These are phyloP conservation scores for Podosphaera xanthii DNA, from an alignment of 2,329 filamentous ascomycete genomes.

Conservation along the genomic window DNA sequence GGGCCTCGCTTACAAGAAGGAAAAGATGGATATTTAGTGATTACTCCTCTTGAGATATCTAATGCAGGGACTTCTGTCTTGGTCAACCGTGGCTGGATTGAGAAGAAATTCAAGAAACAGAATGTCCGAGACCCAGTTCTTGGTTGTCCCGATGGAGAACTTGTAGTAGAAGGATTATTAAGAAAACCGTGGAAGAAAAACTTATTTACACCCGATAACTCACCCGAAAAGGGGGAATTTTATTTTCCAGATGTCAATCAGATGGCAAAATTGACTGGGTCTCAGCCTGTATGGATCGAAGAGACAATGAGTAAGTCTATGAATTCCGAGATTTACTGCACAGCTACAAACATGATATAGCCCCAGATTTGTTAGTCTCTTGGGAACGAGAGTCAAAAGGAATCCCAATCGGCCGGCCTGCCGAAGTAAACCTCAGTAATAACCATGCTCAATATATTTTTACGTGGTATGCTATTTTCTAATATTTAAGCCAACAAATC, in stretches of 20 bases:
- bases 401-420: slow-evolving; percentile 66
- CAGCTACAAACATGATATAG: slow-evolving; percentile 21
- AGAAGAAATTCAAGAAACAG: slow-evolving; percentile 48
- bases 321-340: not conserved
- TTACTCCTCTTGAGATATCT: slow-evolving; percentile 68
- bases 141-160: slow-evolving; percentile 34
- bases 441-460: slow-evolving; percentile 98
- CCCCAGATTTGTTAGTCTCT: slow-evolving; percentile 53
- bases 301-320: slow-evolving; percentile 57
- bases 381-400: slow-evolving; percentile 59
- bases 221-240: slow-evolving; percentile 62
- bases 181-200: slow-evolving; percentile 92
- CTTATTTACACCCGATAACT: slow-evolving; percentile 83
- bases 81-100: slow-evolving; percentile 82
- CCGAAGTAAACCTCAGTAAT: slow-evolving; percentile 84
- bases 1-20: slow-evolving; percentile 78
- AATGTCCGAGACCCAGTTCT: slow-evolving; percentile 38
- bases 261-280: slow-evolving; percentile 68
- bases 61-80: slow-evolving; percentile 46
- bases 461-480: slow-evolving; percentile 50
- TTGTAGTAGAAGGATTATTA: slow-evolving; percentile 65
- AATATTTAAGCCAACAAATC: not conserved
- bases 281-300: slow-evolving; percentile 84
- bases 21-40: slow-evolving; percentile 70
- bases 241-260: slow-evolving; percentile 86